A percentile compares a stretch with the other conserved stretches of the same genome.
Conservation (phyloP, 495 filamentous ascomycete species). For the Neohortaea acidophila region DNA sequence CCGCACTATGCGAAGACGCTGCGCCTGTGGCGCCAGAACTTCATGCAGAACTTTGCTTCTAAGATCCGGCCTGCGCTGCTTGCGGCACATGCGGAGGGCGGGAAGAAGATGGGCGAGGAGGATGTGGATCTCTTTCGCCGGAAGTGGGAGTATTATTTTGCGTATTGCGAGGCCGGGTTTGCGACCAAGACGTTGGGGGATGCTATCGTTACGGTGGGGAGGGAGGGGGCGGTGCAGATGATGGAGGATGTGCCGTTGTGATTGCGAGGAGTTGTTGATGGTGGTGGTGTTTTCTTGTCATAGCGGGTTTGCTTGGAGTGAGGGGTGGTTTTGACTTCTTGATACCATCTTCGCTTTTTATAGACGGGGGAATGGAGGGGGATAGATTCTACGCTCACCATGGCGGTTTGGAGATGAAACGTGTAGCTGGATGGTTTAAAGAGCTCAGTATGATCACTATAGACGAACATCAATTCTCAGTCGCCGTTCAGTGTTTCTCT, state of each 20-base stretch:
- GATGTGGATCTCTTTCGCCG: conserved; percentile 49
- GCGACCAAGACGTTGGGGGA: conserved; percentile 53
- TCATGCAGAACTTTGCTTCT: conserved; percentile 42
- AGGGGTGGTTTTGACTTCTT: no score
- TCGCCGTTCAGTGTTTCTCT: no score
- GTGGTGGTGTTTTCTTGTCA: no score
- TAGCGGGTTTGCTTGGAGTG: no score
- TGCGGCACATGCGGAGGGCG: conserved; percentile 30
- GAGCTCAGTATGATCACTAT: no score
- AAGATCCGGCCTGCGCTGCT: conserved; percentile 40
- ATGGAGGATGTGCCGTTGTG: conserved; percentile 49
- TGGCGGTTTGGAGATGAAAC: no score
- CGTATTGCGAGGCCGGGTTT: conserved; percentile 60
- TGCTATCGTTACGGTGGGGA: conserved; percentile 48
- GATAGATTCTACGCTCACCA: no score
- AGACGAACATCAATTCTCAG: no score
- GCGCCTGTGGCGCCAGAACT: conserved; percentile 50
- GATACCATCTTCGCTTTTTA: no score
- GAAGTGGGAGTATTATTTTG: conserved; percentile 66
- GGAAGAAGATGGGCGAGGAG: conserved; percentile 32
- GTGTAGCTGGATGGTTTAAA: no score
- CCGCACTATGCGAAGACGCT: conserved; percentile 55
- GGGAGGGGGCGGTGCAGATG: conserved; percentile 51
- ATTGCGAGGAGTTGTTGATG: no score
- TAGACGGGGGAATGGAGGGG: no score